Conservation (phyloP, 768 basidiomycete species). For the Cantharellus anzutake region DNA sequence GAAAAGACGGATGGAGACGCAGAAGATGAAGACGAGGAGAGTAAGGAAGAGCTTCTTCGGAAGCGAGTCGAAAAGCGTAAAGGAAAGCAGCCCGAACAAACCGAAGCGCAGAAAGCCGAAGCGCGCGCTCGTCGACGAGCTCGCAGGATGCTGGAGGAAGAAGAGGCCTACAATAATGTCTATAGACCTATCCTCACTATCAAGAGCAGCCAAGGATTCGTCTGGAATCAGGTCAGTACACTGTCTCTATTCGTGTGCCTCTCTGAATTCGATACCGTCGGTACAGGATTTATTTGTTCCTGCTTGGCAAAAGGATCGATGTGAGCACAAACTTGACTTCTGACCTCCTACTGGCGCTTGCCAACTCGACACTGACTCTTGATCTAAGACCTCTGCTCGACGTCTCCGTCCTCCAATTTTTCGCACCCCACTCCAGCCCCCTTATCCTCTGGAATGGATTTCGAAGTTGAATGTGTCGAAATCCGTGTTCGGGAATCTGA, state of each 20-base stretch:
- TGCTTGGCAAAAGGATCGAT: slow-evolving; percentile 79
- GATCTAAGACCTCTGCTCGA: background rate
- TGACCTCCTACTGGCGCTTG: slow-evolving; percentile 5
- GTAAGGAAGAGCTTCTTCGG: slow-evolving; percentile 4
- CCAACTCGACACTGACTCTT: slow-evolving; percentile 33
- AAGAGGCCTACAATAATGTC: slow-evolving; percentile 30
- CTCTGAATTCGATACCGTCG: slow-evolving; percentile 3
- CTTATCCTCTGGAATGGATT: slow-evolving; percentile 47
- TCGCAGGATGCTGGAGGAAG: slow-evolving; percentile 28
- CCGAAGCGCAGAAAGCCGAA: slow-evolving; percentile 36
- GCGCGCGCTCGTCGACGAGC: slow-evolving; percentile 8
- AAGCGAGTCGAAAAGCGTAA: slow-evolving; percentile 16
- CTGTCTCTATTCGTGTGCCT: background rate
- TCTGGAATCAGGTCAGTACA: slow-evolving; percentile 66
- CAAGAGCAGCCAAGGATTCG: slow-evolving; percentile 72
- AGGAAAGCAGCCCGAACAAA: slow-evolving; percentile 48
- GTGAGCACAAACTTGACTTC: slow-evolving; percentile 26
- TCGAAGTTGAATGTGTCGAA: slow-evolving; percentile 75
- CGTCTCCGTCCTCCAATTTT: slow-evolving; percentile 21
- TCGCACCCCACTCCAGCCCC: slow-evolving; percentile 47
- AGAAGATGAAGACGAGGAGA: slow-evolving; percentile 7
- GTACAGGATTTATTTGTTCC: slow-evolving; percentile 67
- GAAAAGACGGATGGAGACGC: background rate
- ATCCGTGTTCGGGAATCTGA: slow-evolving; percentile 70
- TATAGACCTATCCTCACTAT: slow-evolving; percentile 74